Evolutionary conservation across 208 protist genomes (phyloP).

Genomic region (Trypanosoma avium): DNA sequence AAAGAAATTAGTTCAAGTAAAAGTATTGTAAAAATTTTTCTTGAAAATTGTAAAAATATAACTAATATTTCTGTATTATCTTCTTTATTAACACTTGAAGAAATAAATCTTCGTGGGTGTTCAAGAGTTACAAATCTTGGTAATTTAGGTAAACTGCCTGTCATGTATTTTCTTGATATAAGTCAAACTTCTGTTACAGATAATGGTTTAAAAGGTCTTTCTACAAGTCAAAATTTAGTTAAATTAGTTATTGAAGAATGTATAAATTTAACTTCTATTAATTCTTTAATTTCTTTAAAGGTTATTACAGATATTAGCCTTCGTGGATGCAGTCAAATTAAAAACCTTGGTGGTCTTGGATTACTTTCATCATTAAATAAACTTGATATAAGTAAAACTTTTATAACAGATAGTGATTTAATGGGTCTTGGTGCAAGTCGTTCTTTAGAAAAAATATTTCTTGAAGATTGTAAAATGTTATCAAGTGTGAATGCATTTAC

Average conservation of each 20-base stretch:
- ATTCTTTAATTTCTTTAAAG: not conserved
- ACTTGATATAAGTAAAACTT: not conserved
- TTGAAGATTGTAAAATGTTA: not conserved
- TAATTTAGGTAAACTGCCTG: not conserved
- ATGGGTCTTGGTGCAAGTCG: not conserved
- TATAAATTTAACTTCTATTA: not conserved
- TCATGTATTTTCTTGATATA: not conserved
- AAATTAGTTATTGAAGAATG: not conserved
- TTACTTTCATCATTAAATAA: not conserved
- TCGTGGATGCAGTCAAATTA: not conserved
- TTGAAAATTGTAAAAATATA: not conserved
- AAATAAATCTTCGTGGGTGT: conserved; percentile 6
- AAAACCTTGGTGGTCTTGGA: not conserved
- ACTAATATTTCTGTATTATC: not conserved
- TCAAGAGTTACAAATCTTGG: not conserved
- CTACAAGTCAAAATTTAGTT: not conserved
- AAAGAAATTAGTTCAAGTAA: not conserved
- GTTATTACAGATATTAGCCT: conserved; percentile 3
- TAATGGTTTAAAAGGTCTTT: not conserved
- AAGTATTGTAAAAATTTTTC: not conserved
- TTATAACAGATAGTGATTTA: not conserved
- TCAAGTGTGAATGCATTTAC: not conserved
- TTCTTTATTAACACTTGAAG: not conserved
- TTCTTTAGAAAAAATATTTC: not conserved
- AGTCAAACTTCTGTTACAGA: not conserved